phyloP scores from a whole-genome alignment of 2,329 filamentous ascomycete genomes.

The Aspergillus fumigatus region DNA sequence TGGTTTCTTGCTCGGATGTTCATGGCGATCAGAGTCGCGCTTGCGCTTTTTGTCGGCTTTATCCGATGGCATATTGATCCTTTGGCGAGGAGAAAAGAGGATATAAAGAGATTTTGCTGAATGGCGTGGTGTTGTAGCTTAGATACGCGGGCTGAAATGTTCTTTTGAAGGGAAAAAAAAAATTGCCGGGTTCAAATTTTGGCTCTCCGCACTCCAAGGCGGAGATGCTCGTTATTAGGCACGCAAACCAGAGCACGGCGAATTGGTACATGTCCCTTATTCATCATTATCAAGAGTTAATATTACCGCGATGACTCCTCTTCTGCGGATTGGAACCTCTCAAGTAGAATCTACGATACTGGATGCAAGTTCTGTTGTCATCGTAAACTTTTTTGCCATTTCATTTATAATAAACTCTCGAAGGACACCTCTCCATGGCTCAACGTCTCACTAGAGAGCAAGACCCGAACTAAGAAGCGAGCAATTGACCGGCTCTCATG shows the following conservation, averaged over 20 bases:
- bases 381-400: slow-evolving; percentile 21
- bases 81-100: neutral
- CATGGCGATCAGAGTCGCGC: slow-evolving; percentile 41
- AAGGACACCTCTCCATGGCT: slow-evolving; percentile 34
- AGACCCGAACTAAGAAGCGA: slow-evolving; percentile 16
- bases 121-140: neutral
- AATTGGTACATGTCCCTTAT: neutral
- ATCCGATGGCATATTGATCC: slow-evolving; percentile 27
- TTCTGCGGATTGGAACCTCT: neutral
- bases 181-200: neutral
- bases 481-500: slow-evolving; percentile 36
- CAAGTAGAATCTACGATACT: neutral
- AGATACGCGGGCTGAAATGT: neutral
- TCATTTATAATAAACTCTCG: slow-evolving; percentile 31
- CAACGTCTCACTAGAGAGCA: slow-evolving; percentile 13
- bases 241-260: neutral
- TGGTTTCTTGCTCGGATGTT: slow-evolving; percentile 47
- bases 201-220: slow-evolving; percentile 16
- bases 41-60: slow-evolving; percentile 50
- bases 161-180: neutral
- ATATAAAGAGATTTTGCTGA: neutral
- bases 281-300: neutral
- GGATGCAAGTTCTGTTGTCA: slow-evolving; percentile 10
- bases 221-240: slow-evolving; percentile 13
- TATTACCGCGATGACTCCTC: neutral